phyloP scores from a whole-genome alignment of 176 grass and related monocot species.

The Oryza meyeriana region DNA sequence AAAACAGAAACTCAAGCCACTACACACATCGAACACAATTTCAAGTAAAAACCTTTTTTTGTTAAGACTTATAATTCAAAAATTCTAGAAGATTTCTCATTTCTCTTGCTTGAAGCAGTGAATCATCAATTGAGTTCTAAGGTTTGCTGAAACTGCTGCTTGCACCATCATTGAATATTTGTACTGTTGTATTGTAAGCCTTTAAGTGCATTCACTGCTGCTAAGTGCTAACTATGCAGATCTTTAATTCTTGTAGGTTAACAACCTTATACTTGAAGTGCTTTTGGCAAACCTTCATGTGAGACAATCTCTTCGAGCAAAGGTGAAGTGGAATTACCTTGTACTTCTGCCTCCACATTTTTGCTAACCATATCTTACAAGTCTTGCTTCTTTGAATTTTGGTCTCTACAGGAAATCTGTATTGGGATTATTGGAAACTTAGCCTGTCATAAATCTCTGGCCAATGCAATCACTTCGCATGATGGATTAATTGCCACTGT shows the following conservation, averaged over 20 bases:
- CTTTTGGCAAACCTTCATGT: constrained; percentile 70
- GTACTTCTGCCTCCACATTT: not conserved
- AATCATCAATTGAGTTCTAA: not conserved
- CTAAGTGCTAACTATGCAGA: constrained; percentile 2
- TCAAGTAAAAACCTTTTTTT: constrained; percentile 5
- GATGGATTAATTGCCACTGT: constrained; percentile 68
- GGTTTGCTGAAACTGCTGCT: not conserved
- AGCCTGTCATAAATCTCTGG: constrained; percentile 74
- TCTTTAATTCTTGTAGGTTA: constrained; percentile 55
- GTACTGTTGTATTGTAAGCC: constrained; percentile 10
- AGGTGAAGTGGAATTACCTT: constrained; percentile 42
- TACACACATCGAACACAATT: not conserved
- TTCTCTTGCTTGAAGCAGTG: not conserved
- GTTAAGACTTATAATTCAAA: not conserved
- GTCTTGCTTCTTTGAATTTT: constrained; percentile 28
- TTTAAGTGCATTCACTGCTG: constrained; percentile 25
- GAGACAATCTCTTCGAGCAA: constrained; percentile 61
- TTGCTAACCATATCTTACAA: constrained; percentile 1
- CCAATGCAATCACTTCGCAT: constrained; percentile 52
- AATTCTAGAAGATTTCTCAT: not conserved
- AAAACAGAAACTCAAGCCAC: not conserved
- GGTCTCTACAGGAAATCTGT: constrained; percentile 76
- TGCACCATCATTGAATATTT: not conserved
- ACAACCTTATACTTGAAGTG: constrained; percentile 87
- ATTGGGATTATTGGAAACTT: constrained; percentile 93